These are phyloP conservation scores for Dothideomycetidae sp. DNA, from an alignment of 2,329 filamentous ascomycete genomes.

Conservation along the genomic window DNA sequence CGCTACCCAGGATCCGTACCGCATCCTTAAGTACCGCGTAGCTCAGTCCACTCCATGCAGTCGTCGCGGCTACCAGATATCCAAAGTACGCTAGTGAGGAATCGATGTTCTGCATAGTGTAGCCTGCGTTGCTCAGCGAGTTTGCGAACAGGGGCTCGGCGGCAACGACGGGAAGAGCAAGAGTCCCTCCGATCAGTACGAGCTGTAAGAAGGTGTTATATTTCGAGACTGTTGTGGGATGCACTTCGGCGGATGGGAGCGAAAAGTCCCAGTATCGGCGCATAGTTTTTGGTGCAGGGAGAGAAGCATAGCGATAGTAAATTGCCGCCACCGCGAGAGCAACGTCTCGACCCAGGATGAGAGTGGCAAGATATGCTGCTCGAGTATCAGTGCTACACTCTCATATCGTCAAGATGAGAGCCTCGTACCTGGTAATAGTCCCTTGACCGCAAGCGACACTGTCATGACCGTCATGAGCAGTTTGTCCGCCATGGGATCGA, in stretches of 20 bases:
- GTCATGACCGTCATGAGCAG: conserved; percentile 87
- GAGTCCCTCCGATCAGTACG: conserved; percentile 69
- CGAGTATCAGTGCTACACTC: background rate
- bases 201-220: conserved; percentile 88
- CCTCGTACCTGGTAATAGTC: conserved; percentile 56
- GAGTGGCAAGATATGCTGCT: conserved; percentile 67
- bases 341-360: conserved; percentile 81
- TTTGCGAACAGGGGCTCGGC: conserved; percentile 11
- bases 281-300: conserved; percentile 88
- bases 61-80: conserved; percentile 76
- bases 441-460: conserved; percentile 69
- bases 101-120: conserved; percentile 13
- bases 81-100: conserved; percentile 36
- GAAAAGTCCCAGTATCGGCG: conserved; percentile 94
- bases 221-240: conserved; percentile 71
- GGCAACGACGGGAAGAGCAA: conserved; percentile 58
- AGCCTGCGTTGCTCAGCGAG: background rate
- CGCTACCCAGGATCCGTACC: conserved; percentile 60
- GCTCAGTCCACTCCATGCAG: conserved; percentile 83
- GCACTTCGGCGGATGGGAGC: conserved; percentile 72
- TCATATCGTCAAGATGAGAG: no score
- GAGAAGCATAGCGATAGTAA: conserved; percentile 89
- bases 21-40: conserved; percentile 86
- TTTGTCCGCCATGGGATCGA: conserved; percentile 97
- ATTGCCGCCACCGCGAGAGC: conserved; percentile 73